phyloP scores from a whole-genome alignment of 805 yeast genomes.

The Candida palmyrensis region DNA sequence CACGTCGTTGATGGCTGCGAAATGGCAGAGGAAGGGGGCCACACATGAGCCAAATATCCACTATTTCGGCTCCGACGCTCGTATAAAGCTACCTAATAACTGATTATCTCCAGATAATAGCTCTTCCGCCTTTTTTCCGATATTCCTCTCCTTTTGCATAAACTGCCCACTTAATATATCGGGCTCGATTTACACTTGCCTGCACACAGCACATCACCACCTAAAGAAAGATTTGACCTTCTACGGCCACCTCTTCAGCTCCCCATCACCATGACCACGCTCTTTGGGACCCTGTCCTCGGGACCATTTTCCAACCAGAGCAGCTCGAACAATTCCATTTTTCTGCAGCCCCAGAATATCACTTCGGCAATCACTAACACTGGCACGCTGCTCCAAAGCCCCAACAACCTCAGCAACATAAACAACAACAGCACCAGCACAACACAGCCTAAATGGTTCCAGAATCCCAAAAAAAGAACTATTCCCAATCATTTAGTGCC shows the following conservation, averaged over 20 bases:
- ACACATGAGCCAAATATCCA: too few species aligned
- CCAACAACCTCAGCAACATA: background rate
- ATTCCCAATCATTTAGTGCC: constrained; percentile 40
- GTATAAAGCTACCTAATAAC: background rate
- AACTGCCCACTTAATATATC: background rate
- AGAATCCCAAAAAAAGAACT: constrained; percentile 26
- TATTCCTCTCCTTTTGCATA: background rate
- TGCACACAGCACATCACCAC: too few species aligned
- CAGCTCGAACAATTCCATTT: constrained; percentile 2
- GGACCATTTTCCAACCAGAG: too few species aligned
- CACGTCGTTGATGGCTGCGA: too few species aligned
- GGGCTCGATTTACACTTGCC: background rate
- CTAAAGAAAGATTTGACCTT: too few species aligned
- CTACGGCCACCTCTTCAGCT: too few species aligned
- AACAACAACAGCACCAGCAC: constrained; percentile 5
- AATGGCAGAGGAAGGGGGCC: too few species aligned
- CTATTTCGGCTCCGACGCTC: background rate
- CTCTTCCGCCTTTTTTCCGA: background rate
- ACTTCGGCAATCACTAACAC: constrained; percentile 7
- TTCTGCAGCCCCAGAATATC: constrained; percentile 1
- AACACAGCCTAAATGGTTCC: constrained; percentile 32
- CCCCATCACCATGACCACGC: constrained; percentile 1
- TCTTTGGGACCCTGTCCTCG: constrained; percentile 1
- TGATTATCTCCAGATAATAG: constrained; percentile 1
- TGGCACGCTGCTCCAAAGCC: too few species aligned